Evolutionary conservation across 495 filamentous ascomycete species (phyloP).

Genomic region (Aspergillus homomorphus): DNA sequence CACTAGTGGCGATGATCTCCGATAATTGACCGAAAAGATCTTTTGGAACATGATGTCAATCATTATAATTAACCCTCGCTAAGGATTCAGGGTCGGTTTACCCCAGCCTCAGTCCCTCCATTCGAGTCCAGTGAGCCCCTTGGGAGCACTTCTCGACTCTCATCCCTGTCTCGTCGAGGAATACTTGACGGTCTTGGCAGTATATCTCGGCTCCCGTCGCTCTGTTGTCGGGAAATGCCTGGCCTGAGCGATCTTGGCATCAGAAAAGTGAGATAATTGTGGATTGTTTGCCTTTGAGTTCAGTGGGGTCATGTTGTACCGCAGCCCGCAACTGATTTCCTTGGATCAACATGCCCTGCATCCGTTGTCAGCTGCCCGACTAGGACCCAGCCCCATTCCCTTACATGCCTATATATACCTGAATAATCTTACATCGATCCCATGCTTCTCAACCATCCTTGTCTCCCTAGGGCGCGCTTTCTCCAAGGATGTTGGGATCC

Average conservation of each 20-base stretch:
- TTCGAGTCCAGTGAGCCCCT: background rate
- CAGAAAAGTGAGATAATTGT: slow-evolving; percentile 4
- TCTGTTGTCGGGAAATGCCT: slow-evolving; percentile 14
- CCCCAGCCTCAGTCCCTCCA: background rate
- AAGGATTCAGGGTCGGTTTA: background rate
- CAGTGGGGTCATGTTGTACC: slow-evolving; percentile 12
- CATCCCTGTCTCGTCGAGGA: background rate
- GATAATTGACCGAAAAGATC: slow-evolving; percentile 22
- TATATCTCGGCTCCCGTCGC: background rate
- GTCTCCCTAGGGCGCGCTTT: background rate
- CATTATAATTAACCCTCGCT: too few species aligned
- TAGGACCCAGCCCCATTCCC: background rate
- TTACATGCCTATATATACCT: slow-evolving; percentile 13
- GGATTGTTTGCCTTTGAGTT: background rate
- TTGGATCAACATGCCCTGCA: slow-evolving; percentile 4
- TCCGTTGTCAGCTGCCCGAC: slow-evolving; percentile 8
- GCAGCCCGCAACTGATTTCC: slow-evolving; percentile 4
- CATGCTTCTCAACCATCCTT: background rate
- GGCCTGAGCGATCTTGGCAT: slow-evolving; percentile 2
- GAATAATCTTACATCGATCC: background rate
- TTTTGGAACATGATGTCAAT: background rate
- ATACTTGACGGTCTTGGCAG: too few species aligned
- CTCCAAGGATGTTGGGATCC: slow-evolving; percentile 28
- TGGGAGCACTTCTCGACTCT: background rate
- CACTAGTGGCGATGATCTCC: slow-evolving; percentile 12